Conservation (phyloP, 768 basidiomycete species). For the Xerocomellus amylosporus region DNA sequence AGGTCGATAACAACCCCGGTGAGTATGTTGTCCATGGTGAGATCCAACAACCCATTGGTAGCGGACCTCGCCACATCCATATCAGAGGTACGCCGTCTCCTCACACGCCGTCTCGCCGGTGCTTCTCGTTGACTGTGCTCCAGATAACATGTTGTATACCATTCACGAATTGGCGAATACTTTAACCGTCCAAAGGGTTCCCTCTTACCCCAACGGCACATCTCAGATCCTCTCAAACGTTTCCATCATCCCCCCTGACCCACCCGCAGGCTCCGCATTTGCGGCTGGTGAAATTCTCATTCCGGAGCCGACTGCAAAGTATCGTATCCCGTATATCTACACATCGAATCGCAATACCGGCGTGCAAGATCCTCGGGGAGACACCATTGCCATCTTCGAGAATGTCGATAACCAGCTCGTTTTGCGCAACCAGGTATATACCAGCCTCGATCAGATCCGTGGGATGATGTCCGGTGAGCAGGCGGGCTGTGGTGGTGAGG, state of each 20-base stretch:
- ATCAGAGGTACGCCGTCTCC: constrained; percentile 31
- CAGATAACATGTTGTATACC: constrained; percentile 50
- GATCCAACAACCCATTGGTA: constrained; percentile 59
- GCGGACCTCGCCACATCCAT: constrained; percentile 57
- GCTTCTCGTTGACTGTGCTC: not conserved
- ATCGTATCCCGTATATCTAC: constrained; percentile 58
- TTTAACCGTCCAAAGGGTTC: constrained; percentile 54
- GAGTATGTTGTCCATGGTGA: constrained; percentile 55
- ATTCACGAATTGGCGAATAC: constrained; percentile 58
- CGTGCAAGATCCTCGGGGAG: constrained; percentile 49
- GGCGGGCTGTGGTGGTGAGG: constrained; percentile 44
- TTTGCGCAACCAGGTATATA: constrained; percentile 55
- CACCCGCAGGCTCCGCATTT: constrained; percentile 40
- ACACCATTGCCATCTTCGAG: constrained; percentile 63
- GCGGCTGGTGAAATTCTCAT: constrained; percentile 64
- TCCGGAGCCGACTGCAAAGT: constrained; percentile 43
- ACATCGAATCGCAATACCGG: constrained; percentile 65
- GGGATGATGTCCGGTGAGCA: constrained; percentile 59
- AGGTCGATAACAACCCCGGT: constrained; percentile 38
- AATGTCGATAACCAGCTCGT: constrained; percentile 38
- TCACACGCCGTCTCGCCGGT: not conserved
- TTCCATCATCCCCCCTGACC: constrained; percentile 45
- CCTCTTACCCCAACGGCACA: constrained; percentile 44
- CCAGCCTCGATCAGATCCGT: constrained; percentile 59
- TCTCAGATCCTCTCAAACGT: constrained; percentile 49